Evolutionary conservation across 2,329 filamentous ascomycete species (phyloP).

Genomic region (Shiraia sp.): DNA sequence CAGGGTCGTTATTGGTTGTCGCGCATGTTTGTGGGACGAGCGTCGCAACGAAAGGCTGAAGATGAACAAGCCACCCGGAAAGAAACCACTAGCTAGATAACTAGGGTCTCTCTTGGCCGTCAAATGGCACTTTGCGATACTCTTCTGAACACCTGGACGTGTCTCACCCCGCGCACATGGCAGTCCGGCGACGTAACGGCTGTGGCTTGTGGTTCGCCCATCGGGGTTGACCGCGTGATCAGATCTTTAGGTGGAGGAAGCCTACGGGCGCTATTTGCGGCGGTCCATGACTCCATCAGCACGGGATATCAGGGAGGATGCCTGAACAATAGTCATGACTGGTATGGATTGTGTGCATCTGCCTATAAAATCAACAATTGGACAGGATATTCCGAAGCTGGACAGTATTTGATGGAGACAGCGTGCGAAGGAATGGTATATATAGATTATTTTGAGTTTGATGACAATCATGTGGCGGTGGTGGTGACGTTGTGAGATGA

Average conservation of each 20-base stretch:
- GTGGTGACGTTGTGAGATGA: background rate
- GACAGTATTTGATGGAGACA: background rate
- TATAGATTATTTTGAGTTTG: background rate
- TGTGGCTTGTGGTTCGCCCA: conserved; percentile 15
- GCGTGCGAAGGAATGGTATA: background rate
- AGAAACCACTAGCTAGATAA: conserved; percentile 4
- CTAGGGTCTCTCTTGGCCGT: conserved; percentile 3
- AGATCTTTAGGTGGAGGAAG: conserved; percentile 3
- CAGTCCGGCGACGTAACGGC: conserved; percentile 1
- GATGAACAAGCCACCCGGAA: conserved; percentile 6
- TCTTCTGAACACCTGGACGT: conserved; percentile 5
- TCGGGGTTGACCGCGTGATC: conserved; percentile 1
- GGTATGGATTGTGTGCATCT: background rate
- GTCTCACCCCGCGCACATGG: conserved; percentile 15
- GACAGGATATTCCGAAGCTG: too few species aligned
- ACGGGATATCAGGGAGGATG: conserved; percentile 1
- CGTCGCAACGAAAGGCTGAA: conserved; percentile 5
- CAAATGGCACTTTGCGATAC: conserved; percentile 6
- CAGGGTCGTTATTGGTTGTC: conserved; percentile 7
- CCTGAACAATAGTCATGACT: background rate
- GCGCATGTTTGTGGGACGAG: conserved; percentile 3
- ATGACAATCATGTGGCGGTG: background rate
- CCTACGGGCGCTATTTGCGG: conserved; percentile 10
- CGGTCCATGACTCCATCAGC: conserved; percentile 7
- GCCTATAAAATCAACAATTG: too few species aligned